These are phyloP conservation scores for Talaromyces rugulosus DNA, from an alignment of 2,329 filamentous ascomycete genomes.

Conservation along the genomic window DNA sequence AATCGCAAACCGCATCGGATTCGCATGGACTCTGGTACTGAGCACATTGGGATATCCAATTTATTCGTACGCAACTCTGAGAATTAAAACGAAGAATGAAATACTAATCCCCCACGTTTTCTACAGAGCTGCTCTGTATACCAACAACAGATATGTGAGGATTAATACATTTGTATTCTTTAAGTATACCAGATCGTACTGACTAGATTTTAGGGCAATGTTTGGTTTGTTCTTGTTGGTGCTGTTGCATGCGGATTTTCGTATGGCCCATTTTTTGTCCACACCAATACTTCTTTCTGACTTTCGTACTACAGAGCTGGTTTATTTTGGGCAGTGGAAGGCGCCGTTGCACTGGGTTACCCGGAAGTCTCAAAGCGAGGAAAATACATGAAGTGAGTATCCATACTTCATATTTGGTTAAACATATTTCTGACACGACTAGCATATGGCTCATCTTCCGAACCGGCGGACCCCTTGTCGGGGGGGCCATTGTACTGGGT, in stretches of 20 bases:
- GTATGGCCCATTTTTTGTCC: background rate
- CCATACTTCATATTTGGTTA: slow-evolving; percentile 10
- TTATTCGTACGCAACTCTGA: slow-evolving; percentile 28
- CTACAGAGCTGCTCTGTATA: slow-evolving; percentile 41
- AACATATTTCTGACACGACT: background rate
- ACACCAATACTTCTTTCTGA: background rate
- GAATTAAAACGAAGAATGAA: background rate
- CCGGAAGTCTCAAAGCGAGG: slow-evolving; percentile 46
- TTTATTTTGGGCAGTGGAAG: slow-evolving; percentile 51
- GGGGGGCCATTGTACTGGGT: slow-evolving; percentile 44
- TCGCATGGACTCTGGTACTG: slow-evolving; percentile 41
- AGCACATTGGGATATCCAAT: slow-evolving; percentile 47
- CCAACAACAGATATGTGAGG: slow-evolving; percentile 27
- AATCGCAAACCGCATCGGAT: slow-evolving; percentile 47
- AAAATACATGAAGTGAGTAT: slow-evolving; percentile 37
- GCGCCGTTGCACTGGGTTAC: slow-evolving; percentile 48
- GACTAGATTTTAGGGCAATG: slow-evolving; percentile 12
- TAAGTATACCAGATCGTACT: background rate
- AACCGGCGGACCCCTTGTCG: slow-evolving; percentile 47
- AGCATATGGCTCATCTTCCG: slow-evolving; percentile 49
- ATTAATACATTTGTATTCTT: background rate
- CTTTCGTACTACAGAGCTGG: slow-evolving; percentile 30
- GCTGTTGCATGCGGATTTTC: slow-evolving; percentile 46
- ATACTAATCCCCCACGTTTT: background rate
- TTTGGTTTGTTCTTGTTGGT: slow-evolving; percentile 51